Evolutionary conservation across 192 early-diverging fungal genomes (phyloP).

Genomic region (Coemansia sp.): DNA sequence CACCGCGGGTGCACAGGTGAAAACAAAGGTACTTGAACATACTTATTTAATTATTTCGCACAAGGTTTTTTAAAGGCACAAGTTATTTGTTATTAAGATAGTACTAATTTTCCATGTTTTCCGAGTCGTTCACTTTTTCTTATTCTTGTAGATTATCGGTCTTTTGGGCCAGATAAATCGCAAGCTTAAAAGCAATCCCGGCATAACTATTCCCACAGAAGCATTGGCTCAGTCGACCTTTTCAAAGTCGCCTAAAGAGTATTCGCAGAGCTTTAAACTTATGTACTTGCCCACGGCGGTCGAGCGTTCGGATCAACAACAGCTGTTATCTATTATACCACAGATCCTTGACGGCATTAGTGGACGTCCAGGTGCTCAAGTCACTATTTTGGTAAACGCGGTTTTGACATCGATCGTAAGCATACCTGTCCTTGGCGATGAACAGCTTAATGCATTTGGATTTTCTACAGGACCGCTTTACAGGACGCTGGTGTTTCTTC

Average conservation of each 20-base stretch:
- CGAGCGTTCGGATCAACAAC: conserved; percentile 49
- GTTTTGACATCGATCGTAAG: conserved; percentile 62
- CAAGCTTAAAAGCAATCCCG: conserved; percentile 66
- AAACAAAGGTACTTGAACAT: conserved; percentile 47
- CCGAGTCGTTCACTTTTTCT: neutral
- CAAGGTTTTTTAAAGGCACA: neutral
- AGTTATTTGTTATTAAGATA: too few species aligned
- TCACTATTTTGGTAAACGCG: conserved; percentile 64
- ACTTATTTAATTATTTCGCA: neutral
- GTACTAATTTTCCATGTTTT: conserved; percentile 2
- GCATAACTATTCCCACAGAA: conserved; percentile 63
- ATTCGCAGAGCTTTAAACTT: conserved; percentile 78
- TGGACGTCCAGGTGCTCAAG: conserved; percentile 60
- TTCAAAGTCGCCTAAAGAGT: conserved; percentile 34
- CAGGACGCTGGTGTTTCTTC: conserved; percentile 16
- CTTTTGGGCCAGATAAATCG: conserved; percentile 86
- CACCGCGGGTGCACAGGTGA: conserved; percentile 49
- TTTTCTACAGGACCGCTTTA: neutral
- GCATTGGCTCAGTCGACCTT: conserved; percentile 64
- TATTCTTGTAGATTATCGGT: conserved; percentile 62
- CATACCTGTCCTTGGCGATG: conserved; percentile 22
- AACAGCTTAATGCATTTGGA: conserved; percentile 12
- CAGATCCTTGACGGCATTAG: conserved; percentile 64
- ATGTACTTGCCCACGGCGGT: conserved; percentile 87
- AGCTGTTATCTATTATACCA: conserved; percentile 58